These are phyloP conservation scores for Antarctomyces pellizariae DNA, from an alignment of 495 filamentous ascomycete species.

Conservation along the genomic window DNA sequence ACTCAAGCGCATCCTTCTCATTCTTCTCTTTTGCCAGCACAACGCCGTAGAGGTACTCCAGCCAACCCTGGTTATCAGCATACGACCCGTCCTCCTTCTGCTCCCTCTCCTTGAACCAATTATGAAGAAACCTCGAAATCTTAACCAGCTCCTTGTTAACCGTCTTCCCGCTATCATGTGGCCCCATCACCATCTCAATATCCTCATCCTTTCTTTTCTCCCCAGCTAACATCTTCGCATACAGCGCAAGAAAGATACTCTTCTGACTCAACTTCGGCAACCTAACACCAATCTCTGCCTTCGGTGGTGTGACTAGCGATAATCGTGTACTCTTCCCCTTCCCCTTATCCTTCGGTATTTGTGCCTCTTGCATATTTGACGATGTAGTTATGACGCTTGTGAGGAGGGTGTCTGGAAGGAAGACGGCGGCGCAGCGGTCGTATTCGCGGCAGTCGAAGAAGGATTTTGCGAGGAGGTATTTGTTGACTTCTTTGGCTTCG, in stretches of 20 bases:
- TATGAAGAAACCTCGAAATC: conserved; percentile 50
- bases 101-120: conserved; percentile 43
- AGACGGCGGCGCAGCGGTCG: conserved; percentile 80
- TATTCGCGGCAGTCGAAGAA: conserved; percentile 92
- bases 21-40: conserved; percentile 80
- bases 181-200: conserved; percentile 90
- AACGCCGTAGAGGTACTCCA: conserved; percentile 91
- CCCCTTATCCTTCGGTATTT: conserved; percentile 21
- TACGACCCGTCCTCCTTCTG: conserved; percentile 30
- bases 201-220: conserved; percentile 95
- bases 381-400: conserved; percentile 29
- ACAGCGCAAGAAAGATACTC: conserved; percentile 77
- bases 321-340: conserved; percentile 10
- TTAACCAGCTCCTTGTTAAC: conserved; percentile 61
- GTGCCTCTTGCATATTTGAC: conserved; percentile 16
- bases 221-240: conserved; percentile 77
- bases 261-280: conserved; percentile 55
- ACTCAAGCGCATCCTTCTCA: conserved; percentile 56
- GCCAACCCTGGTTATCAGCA: conserved; percentile 55
- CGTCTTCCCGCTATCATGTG: conserved; percentile 62
- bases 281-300: conserved; percentile 17
- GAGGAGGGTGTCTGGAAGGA: conserved; percentile 52
- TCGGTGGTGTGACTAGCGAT: too few species aligned
- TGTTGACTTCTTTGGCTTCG: conserved; percentile 57
- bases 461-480: conserved; percentile 79